These are phyloP conservation scores for Paralagenidium karlingii DNA, from an alignment of 352 stramenopile genomes.

Conservation along the genomic window DNA sequence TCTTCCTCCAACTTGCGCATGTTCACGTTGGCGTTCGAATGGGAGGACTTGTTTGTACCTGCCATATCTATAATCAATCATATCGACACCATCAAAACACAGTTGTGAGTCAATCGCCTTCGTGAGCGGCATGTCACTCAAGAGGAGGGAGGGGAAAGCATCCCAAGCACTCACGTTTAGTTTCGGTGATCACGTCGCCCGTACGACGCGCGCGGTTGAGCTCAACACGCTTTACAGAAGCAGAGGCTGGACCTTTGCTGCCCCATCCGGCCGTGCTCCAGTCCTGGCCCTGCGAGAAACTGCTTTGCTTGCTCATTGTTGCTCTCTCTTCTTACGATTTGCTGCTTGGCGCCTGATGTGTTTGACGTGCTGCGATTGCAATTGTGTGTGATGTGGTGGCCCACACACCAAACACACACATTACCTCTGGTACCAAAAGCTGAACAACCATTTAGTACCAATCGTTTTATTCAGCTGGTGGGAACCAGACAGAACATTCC, in stretches of 20 bases:
- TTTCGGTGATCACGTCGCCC: conserved; percentile 59
- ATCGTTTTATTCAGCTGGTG: no score
- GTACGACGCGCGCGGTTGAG: conserved; percentile 62
- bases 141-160: not conserved
- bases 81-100: not conserved
- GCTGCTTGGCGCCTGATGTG: no score
- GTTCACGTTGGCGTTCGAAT: conserved; percentile 64
- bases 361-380: no score
- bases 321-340: no score
- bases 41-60: conserved; percentile 79
- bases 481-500: no score
- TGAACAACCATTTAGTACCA: no score
- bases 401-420: no score
- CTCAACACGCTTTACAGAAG: conserved; percentile 42
- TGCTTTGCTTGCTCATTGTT: no score
- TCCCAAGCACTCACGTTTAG: conserved; percentile 31
- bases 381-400: no score
- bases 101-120: not conserved
- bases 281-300: conserved; percentile 66
- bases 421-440: no score
- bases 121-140: not conserved
- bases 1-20: conserved; percentile 87
- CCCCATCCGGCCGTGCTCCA: conserved; percentile 62
- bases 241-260: conserved; percentile 43
- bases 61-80: conserved; percentile 23